A percentile compares a stretch with the other conserved stretches of the same genome.
These are phyloP conservation scores for Zygoascus hellenicus DNA, from an alignment of 1,139 yeast species.

Conservation along the genomic window DNA sequence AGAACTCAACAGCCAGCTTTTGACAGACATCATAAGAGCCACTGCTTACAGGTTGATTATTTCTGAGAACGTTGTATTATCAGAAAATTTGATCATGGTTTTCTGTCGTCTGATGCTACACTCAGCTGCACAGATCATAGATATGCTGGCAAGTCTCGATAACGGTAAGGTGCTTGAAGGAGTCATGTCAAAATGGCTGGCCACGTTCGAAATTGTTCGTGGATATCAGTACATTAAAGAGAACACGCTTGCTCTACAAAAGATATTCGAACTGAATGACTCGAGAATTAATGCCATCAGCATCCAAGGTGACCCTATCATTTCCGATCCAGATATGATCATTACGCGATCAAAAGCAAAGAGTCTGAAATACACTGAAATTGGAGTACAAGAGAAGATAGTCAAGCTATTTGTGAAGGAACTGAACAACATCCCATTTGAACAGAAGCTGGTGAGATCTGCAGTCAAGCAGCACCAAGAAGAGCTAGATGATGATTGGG, in stretches of 20 bases:
- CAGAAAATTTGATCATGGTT: slow-evolving; percentile 70
- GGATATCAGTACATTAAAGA: slow-evolving; percentile 71
- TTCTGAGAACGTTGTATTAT: slow-evolving; percentile 65
- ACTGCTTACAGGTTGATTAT: slow-evolving; percentile 59
- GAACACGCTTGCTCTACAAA: slow-evolving; percentile 57
- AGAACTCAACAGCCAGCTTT: slow-evolving; percentile 43
- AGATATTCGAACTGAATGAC: slow-evolving; percentile 56
- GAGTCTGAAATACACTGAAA: slow-evolving; percentile 52
- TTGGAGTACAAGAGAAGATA: slow-evolving; percentile 68
- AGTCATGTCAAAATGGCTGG: slow-evolving; percentile 73
- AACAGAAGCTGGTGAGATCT: slow-evolving; percentile 39
- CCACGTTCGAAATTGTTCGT: slow-evolving; percentile 70
- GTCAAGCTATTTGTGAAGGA: slow-evolving; percentile 66
- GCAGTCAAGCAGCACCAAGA: slow-evolving; percentile 23
- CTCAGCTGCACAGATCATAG: slow-evolving; percentile 56
- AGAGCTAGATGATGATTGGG: slow-evolving; percentile 48
- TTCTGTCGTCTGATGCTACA: slow-evolving; percentile 64
- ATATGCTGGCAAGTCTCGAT: slow-evolving; percentile 47
- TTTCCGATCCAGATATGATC: slow-evolving; percentile 52
- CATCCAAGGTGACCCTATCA: slow-evolving; percentile 77
- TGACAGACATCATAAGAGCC: slow-evolving; percentile 62
- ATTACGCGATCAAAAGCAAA: slow-evolving; percentile 82
- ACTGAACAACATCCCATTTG: slow-evolving; percentile 40
- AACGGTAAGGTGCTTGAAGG: slow-evolving; percentile 39
- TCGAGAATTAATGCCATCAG: slow-evolving; percentile 43